These are phyloP conservation scores for Clarireedia monteithiana DNA, from an alignment of 2,329 filamentous ascomycete species.

Conservation along the genomic window DNA sequence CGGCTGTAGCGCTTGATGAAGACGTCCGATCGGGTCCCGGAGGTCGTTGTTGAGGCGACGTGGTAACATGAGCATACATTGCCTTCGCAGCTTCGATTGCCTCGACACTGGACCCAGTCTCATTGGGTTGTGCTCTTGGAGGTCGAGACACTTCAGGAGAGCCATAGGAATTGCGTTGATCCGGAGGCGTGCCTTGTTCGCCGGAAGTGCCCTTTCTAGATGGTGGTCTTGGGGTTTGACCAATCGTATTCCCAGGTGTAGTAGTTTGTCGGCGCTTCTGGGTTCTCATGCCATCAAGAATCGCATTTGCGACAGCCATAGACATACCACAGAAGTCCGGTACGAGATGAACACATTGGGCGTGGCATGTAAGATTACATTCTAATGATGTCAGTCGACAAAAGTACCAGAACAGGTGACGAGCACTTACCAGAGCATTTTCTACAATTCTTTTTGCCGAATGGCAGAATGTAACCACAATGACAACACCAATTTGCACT, in stretches of 20 bases:
- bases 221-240: slow-evolving; percentile 20
- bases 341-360: slow-evolving; percentile 86
- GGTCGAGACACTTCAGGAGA: slow-evolving; percentile 22
- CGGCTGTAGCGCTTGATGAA: slow-evolving; percentile 46
- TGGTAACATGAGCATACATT: slow-evolving; percentile 47
- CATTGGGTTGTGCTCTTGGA: slow-evolving; percentile 30
- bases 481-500: slow-evolving; percentile 99
- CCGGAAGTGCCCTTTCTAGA: slow-evolving; percentile 20
- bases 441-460: slow-evolving; percentile 90
- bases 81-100: slow-evolving; percentile 57
- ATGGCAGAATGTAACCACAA: slow-evolving; percentile 90
- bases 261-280: slow-evolving; percentile 58
- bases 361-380: slow-evolving; percentile 86
- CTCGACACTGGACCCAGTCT: slow-evolving; percentile 38
- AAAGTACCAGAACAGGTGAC: not conserved
- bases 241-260: slow-evolving; percentile 22
- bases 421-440: slow-evolving; percentile 69
- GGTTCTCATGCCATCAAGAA: slow-evolving; percentile 76
- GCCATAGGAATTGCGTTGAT: slow-evolving; percentile 25
- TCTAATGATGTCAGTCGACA: slow-evolving; percentile 44
- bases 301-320: slow-evolving; percentile 93
- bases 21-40: slow-evolving; percentile 43
- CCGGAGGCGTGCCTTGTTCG: slow-evolving; percentile 8
- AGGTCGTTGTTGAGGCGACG: slow-evolving; percentile 39
- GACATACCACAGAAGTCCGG: slow-evolving; percentile 99